Conservation (phyloP, 345 rosid species). For the Eucalyptus camaldulensis region DNA sequence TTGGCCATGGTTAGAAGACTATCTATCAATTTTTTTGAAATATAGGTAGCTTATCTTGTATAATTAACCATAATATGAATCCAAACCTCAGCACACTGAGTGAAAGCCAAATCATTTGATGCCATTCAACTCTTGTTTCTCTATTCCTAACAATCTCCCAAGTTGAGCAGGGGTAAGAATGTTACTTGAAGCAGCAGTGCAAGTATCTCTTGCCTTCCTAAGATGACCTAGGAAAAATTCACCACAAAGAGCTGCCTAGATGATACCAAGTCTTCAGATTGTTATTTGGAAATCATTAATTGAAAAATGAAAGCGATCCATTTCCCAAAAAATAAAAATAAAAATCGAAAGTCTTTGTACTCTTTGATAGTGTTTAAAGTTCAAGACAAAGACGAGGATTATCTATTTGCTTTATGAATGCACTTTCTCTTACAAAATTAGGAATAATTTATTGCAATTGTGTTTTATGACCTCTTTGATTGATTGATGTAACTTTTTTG, state of each 20-base stretch:
- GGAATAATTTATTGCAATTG: not conserved
- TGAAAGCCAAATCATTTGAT: not conserved
- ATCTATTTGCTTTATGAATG: not conserved
- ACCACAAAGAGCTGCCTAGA: not conserved
- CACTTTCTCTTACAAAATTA: not conserved
- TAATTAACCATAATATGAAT: not conserved
- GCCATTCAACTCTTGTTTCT: not conserved
- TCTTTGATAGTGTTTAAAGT: not conserved
- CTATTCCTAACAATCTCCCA: not conserved
- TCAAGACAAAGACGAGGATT: accelerated
- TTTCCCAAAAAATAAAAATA: too few species aligned
- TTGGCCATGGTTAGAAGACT: not conserved
- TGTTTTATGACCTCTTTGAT: not conserved
- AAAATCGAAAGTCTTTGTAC: too few species aligned
- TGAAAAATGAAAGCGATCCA: not conserved
- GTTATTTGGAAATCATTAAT: too few species aligned
- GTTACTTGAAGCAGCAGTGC: not conserved
- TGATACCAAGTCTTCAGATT: not conserved
- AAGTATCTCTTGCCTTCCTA: not conserved
- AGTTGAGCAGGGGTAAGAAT: not conserved
- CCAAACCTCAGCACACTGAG: not conserved
- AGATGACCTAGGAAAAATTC: not conserved
- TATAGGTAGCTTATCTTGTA: not conserved
- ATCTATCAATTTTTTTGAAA: too few species aligned
- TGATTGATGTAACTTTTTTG: not conserved